Conservation (phyloP, 2,329 filamentous ascomycete genomes). For the Plectosphaerella cucumerina region DNA sequence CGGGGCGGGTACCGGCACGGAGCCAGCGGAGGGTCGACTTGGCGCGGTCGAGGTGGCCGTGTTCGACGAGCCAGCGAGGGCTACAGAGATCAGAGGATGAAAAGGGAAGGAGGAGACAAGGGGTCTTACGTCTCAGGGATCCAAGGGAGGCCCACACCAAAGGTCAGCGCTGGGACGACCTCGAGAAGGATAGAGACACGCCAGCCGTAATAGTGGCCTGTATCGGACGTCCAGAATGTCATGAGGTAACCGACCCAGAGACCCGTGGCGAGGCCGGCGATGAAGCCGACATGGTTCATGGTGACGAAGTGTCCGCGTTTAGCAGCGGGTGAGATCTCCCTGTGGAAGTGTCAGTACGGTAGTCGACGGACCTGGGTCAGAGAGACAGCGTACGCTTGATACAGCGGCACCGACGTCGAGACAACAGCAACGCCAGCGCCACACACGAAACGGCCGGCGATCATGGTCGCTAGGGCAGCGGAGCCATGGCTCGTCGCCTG, state of each 20-base stretch:
- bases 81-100: slow-evolving; percentile 21
- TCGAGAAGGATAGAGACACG: slow-evolving; percentile 47
- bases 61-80: slow-evolving; percentile 55
- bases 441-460: slow-evolving; percentile 45
- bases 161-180: slow-evolving; percentile 45
- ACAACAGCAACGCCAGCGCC: slow-evolving; percentile 51
- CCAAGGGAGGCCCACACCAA: slow-evolving; percentile 45
- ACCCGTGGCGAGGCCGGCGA: slow-evolving; percentile 47
- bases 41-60: slow-evolving; percentile 37
- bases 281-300: slow-evolving; percentile 55
- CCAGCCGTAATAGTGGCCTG: slow-evolving; percentile 46
- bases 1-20: slow-evolving; percentile 35
- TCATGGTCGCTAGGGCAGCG: slow-evolving; percentile 41
- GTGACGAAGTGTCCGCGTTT: slow-evolving; percentile 53
- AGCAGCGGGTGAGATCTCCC: slow-evolving; percentile 50
- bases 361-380: not conserved
- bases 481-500: slow-evolving; percentile 38
- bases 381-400: slow-evolving; percentile 40
- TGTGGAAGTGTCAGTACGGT: slow-evolving; percentile 16
- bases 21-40: slow-evolving; percentile 41
- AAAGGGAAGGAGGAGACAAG: not conserved
- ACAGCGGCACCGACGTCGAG: slow-evolving; percentile 52
- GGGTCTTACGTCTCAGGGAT: slow-evolving; percentile 47
- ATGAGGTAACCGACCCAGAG: slow-evolving; percentile 56
- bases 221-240: slow-evolving; percentile 44